Conservation (phyloP, 805 yeast species). For the Zygoascus ofunaensis region DNA sequence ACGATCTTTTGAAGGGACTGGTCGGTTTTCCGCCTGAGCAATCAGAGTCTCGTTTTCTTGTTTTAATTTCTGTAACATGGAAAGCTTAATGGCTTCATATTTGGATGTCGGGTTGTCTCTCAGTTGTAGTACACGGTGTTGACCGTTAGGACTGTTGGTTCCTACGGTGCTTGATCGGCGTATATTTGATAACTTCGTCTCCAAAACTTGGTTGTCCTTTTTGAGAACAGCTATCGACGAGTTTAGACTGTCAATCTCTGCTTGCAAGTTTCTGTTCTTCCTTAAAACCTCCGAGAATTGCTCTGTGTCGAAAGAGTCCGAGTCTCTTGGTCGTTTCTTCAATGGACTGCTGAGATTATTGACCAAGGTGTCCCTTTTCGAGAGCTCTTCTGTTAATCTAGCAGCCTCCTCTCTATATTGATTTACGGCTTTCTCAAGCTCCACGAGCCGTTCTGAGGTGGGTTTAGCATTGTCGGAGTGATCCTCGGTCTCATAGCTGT, state of each 20-base stretch:
- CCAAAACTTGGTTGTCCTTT: constrained; percentile 21
- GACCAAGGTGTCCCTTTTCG: constrained; percentile 23
- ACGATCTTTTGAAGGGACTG: constrained; percentile 18
- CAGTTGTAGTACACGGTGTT: constrained; percentile 46
- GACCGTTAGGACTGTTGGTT: constrained; percentile 1
- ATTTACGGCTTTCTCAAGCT: constrained; percentile 42
- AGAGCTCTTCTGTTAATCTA: constrained; percentile 33
- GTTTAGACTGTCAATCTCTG: constrained; percentile 15
- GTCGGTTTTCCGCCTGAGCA: constrained; percentile 4
- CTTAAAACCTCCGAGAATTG: constrained; percentile 11
- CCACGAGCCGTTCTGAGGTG: constrained; percentile 21
- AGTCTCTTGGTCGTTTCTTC: constrained; percentile 9
- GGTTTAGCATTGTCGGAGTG: constrained; percentile 13
- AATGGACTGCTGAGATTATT: constrained; percentile 11
- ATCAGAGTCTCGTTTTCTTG: constrained; percentile 53
- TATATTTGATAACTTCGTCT: constrained; percentile 11
- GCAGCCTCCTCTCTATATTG: constrained; percentile 47
- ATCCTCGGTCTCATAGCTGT: constrained; percentile 37
- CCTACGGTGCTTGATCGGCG: constrained; percentile 7
- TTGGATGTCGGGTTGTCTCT: constrained; percentile 54
- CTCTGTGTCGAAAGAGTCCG: constrained; percentile 1
- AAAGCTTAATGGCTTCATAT: constrained; percentile 52
- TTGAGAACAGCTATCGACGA: constrained; percentile 5
- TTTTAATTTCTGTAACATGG: constrained; percentile 41
- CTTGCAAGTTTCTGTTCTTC: constrained; percentile 13